Evolutionary conservation across 306 rosid species (phyloP).

Genomic region (Gastrolobium villosum): DNA sequence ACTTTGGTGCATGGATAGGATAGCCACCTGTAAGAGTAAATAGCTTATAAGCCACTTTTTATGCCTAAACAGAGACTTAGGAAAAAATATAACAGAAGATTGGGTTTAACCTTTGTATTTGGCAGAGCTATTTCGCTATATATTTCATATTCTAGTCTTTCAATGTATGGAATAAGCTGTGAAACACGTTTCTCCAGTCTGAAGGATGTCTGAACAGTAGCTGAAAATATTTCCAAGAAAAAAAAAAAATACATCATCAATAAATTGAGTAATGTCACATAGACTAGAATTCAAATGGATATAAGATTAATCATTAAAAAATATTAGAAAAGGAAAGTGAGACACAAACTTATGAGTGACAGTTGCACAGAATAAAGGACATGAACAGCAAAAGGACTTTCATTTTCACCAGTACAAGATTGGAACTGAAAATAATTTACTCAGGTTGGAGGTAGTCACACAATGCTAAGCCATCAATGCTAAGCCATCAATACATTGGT

Average conservation of each 20-base stretch:
- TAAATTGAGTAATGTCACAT: slow-evolving; percentile 9
- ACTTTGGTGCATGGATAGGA: slow-evolving; percentile 77
- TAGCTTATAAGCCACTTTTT: slow-evolving; percentile 46
- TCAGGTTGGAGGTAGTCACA: neutral
- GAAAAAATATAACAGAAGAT: slow-evolving; percentile 26
- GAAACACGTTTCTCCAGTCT: slow-evolving; percentile 80
- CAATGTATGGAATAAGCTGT: slow-evolving; percentile 76
- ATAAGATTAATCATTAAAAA: neutral
- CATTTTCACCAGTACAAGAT: slow-evolving; percentile 4
- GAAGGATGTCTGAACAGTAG: slow-evolving; percentile 82
- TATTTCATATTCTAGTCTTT: slow-evolving; percentile 81
- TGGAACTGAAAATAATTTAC: slow-evolving; percentile 15
- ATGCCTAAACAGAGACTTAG: slow-evolving; percentile 19
- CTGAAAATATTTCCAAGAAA: slow-evolving; percentile 60
- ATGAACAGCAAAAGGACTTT: slow-evolving; percentile 39
- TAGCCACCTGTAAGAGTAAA: slow-evolving; percentile 70
- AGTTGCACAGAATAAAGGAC: slow-evolving; percentile 30
- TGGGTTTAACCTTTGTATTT: slow-evolving; percentile 68
- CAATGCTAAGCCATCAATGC: slow-evolving; percentile 29
- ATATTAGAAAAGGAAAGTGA: slow-evolving; percentile 6
- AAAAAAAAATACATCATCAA: slow-evolving; percentile 21
- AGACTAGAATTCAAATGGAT: slow-evolving; percentile 22
- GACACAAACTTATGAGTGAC: slow-evolving; percentile 8
- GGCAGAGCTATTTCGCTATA: slow-evolving; percentile 81
- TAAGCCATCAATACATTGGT: slow-evolving; percentile 26